A percentile compares a stretch with the other conserved stretches of the same genome.
Evolutionary conservation across 2,329 filamentous ascomycete genomes (phyloP).

Genomic region (Mycosphaerelloides madeirae): DNA sequence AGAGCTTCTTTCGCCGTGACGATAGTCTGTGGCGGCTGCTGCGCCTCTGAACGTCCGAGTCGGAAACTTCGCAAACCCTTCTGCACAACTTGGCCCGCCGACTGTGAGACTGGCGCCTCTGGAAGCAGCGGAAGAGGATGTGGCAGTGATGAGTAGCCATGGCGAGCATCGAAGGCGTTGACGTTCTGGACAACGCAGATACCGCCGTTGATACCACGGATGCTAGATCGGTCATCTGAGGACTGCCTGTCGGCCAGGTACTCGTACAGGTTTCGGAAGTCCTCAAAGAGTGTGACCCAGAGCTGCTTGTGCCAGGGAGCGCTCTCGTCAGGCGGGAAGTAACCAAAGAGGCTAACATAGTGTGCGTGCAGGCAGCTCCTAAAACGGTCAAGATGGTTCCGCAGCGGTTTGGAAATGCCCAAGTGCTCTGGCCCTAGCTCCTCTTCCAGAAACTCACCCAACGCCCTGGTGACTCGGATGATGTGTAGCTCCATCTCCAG

Average conservation of each 20-base stretch:
- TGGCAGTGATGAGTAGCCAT: conserved; percentile 55
- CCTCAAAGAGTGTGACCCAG: conserved; percentile 58
- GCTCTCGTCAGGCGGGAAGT: conserved; percentile 60
- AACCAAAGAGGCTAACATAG: conserved; percentile 64
- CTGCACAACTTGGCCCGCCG: conserved; percentile 23
- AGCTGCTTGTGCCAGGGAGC: conserved; percentile 54
- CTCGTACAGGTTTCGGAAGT: conserved; percentile 67
- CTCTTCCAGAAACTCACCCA: conserved; percentile 65
- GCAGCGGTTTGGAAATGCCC: conserved; percentile 57
- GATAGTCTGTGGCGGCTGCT: conserved; percentile 20
- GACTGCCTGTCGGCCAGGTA: conserved; percentile 63
- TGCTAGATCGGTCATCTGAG: conserved; percentile 19
- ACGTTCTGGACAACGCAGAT: conserved; percentile 67
- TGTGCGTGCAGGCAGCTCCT: conserved; percentile 62
- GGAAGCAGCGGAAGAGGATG: conserved; percentile 67
- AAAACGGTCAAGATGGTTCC: conserved; percentile 68
- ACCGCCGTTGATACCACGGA: conserved; percentile 53
- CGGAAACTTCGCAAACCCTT: conserved; percentile 8
- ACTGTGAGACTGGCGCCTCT: conserved; percentile 28
- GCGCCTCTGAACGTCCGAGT: conserved; percentile 1
- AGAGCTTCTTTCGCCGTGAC: conserved; percentile 50
- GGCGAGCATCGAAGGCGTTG: conserved; percentile 59
- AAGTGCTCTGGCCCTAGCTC: conserved; percentile 63
- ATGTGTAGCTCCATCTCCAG: conserved; percentile 63
- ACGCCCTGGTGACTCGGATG: conserved; percentile 51